phyloP scores from a whole-genome alignment of 441 rosid genomes.

The Erodium moschatum region DNA sequence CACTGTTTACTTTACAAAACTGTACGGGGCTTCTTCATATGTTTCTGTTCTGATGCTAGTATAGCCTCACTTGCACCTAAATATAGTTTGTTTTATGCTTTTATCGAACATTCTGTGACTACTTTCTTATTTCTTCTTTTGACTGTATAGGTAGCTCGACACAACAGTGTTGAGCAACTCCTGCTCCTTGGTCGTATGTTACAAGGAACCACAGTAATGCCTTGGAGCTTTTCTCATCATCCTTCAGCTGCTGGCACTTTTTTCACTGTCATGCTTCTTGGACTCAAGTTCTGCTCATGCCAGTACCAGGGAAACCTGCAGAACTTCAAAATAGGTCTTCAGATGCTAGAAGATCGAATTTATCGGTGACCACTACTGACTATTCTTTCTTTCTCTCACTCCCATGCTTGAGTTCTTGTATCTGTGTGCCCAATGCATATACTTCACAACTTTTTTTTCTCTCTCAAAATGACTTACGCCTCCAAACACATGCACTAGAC shows the following conservation, averaged over 20 bases:
- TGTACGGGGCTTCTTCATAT: neutral
- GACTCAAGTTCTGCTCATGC: slow-evolving; percentile 87
- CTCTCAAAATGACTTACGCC: neutral
- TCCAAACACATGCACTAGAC: neutral
- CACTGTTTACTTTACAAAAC: slow-evolving; percentile 2
- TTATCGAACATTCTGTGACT: slow-evolving; percentile 14
- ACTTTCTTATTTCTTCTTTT: slow-evolving; percentile 22
- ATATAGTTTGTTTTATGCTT: slow-evolving; percentile 9
- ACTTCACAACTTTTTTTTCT: slow-evolving; percentile 1
- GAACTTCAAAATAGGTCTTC: slow-evolving; percentile 79
- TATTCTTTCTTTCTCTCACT: slow-evolving; percentile 20
- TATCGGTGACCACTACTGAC: slow-evolving; percentile 49
- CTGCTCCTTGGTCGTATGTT: slow-evolving; percentile 84
- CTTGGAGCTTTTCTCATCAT: slow-evolving; percentile 92
- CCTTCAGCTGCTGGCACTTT: slow-evolving; percentile 97
- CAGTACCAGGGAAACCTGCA: slow-evolving; percentile 75
- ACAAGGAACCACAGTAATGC: slow-evolving; percentile 74
- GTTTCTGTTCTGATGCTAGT: neutral
- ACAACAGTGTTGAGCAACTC: slow-evolving; percentile 88
- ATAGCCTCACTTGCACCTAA: neutral
- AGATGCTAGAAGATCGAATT: slow-evolving; percentile 83
- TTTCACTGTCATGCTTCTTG: slow-evolving; percentile 94
- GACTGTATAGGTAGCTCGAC: slow-evolving; percentile 65
- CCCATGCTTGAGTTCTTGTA: slow-evolving; percentile 1
- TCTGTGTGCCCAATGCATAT: neutral